Evolutionary conservation across 2,329 filamentous ascomycete genomes (phyloP).

Genomic region (Alternaria arbusti): DNA sequence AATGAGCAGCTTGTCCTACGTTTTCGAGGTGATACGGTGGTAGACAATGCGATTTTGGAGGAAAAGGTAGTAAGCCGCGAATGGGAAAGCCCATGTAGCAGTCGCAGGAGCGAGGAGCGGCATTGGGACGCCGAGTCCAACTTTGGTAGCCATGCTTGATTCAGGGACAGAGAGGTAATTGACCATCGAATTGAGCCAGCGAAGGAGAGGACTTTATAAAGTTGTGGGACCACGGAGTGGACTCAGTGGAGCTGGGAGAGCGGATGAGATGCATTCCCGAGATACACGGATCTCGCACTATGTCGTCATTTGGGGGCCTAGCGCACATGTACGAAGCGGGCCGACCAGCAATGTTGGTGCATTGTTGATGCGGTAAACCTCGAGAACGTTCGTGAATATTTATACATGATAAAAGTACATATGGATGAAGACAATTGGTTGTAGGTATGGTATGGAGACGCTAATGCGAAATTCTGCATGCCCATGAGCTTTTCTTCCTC

Average conservation of each 20-base stretch:
- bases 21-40: slow-evolving; percentile 42
- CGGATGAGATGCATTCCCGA: slow-evolving; percentile 1
- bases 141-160: slow-evolving; percentile 32
- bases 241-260: neutral
- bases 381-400: neutral
- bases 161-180: slow-evolving; percentile 21
- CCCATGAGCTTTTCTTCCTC: neutral
- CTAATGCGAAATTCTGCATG: neutral
- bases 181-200: slow-evolving; percentile 12
- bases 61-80: slow-evolving; percentile 51
- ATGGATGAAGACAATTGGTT: neutral
- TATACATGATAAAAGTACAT: neutral
- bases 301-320: slow-evolving; percentile 21
- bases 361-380: neutral
- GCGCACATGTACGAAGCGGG: slow-evolving; percentile 6
- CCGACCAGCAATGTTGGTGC: neutral
- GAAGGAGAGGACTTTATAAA: slow-evolving; percentile 1
- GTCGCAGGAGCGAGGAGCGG: slow-evolving; percentile 45
- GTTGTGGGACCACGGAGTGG: slow-evolving; percentile 4
- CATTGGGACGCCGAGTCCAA: slow-evolving; percentile 43
- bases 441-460: neutral
- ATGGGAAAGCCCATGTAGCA: slow-evolving; percentile 50
- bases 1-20: slow-evolving; percentile 19
- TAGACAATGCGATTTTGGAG: slow-evolving; percentile 50
- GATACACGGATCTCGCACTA: neutral